phyloP scores from a whole-genome alignment of 371 early-diverging fungal species.

The Choanephora cucurbitarum region DNA sequence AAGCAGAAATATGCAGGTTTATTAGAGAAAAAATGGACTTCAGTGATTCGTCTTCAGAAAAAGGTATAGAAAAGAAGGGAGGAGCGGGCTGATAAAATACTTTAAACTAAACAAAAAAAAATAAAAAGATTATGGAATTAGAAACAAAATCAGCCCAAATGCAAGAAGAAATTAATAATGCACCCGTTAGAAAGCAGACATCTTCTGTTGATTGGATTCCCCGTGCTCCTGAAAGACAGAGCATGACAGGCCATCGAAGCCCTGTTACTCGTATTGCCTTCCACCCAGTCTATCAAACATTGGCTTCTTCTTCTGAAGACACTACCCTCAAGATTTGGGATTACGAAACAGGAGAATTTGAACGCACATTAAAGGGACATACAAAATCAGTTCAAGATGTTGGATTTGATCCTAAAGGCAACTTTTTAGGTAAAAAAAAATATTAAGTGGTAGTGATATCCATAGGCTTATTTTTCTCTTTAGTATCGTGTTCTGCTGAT shows the following conservation, averaged over 20 bases:
- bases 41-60: constrained; percentile 84
- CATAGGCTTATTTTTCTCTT: neutral
- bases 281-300: constrained; percentile 77
- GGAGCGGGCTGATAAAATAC: neutral
- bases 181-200: constrained; percentile 60
- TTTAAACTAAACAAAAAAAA: neutral
- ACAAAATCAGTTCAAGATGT: constrained; percentile 88
- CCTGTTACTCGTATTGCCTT: constrained; percentile 82
- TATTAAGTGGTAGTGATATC: too few relatives aligned
- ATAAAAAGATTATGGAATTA: constrained; percentile 87
- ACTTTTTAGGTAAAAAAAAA: constrained; percentile 53
- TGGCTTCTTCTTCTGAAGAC: constrained; percentile 89
- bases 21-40: constrained; percentile 92
- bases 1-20: constrained; percentile 78
- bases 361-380: constrained; percentile 87
- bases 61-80: constrained; percentile 54
- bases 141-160: constrained; percentile 73
- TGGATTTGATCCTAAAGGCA: constrained; percentile 78
- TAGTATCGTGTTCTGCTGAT: constrained; percentile 85
- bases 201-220: constrained; percentile 76
- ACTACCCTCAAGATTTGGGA: constrained; percentile 89
- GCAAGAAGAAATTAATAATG: constrained; percentile 70
- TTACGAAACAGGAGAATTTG: constrained; percentile 85
- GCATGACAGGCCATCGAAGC: constrained; percentile 72
- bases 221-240: constrained; percentile 66